Evolutionary conservation across 108 stramenopile genomes (phyloP).

Genomic region (Skeletonema menzelii): DNA sequence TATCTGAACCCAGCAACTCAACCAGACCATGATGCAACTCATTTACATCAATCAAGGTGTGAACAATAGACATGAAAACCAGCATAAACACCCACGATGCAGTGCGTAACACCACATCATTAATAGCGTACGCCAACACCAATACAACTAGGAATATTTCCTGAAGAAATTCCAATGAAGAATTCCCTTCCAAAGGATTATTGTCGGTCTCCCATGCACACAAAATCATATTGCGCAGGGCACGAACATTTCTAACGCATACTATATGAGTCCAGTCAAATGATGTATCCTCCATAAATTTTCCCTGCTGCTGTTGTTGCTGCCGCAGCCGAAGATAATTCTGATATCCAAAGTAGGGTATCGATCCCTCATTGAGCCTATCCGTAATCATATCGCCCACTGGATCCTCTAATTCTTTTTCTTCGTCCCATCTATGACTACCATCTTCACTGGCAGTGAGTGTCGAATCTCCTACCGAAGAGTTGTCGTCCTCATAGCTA

Average conservation of each 20-base stretch:
- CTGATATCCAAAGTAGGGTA: conserved; percentile 35
- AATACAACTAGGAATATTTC: conserved; percentile 21
- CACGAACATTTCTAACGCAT: background rate
- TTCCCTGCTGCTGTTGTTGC: background rate
- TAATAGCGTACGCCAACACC: conserved; percentile 18
- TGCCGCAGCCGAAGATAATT: background rate
- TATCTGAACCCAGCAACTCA: background rate
- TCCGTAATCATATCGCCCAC: conserved; percentile 35
- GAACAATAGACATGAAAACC: conserved; percentile 6
- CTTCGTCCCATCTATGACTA: conserved; percentile 2
- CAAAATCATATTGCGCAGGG: background rate
- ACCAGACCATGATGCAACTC: conserved; percentile 20
- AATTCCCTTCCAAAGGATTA: background rate
- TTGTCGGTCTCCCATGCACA: background rate
- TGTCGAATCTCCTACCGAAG: background rate
- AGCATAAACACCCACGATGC: conserved; percentile 4
- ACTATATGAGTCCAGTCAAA: conserved; percentile 1
- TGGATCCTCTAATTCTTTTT: conserved; percentile 14
- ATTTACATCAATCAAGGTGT: conserved; percentile 13
- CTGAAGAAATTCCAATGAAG: conserved; percentile 26
- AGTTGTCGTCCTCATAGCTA: too few relatives aligned
- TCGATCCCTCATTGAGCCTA: conserved; percentile 34
- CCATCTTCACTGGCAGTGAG: background rate
- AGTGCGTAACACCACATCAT: conserved; percentile 20
- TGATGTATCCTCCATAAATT: background rate